Conservation (phyloP, 2,329 filamentous ascomycete genomes). For the Claviceps fusiformis region DNA sequence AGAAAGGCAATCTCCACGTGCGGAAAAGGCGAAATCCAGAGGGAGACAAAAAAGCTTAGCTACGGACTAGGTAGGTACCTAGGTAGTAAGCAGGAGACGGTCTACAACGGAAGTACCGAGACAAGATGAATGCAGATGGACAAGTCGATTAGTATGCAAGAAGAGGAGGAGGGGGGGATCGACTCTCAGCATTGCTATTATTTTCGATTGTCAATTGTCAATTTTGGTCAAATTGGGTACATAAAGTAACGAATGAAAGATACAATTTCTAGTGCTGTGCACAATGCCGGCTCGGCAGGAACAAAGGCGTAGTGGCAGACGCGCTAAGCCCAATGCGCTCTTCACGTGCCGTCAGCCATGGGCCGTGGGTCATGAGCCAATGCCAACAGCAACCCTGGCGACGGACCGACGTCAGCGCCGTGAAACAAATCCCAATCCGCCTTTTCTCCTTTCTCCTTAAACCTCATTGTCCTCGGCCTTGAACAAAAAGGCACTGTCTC, state of each 20-base stretch:
- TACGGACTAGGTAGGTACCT: no score
- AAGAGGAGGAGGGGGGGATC: no score
- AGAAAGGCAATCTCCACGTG: background rate
- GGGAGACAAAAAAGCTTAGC: no score
- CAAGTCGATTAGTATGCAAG: no score
- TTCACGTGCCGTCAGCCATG: background rate
- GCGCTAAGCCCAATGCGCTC: background rate
- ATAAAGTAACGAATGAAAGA: no score
- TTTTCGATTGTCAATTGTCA: no score
- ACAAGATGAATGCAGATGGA: background rate
- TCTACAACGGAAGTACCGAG: background rate
- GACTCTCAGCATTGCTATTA: no score
- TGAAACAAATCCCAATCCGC: background rate
- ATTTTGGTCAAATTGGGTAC: no score
- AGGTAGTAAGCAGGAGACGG: no score
- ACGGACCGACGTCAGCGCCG: background rate
- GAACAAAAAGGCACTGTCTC: background rate
- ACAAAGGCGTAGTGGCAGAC: background rate
- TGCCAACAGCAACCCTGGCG: background rate
- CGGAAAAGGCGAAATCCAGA: background rate
- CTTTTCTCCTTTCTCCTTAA: background rate
- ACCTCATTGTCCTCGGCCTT: background rate
- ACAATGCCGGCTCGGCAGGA: no score
- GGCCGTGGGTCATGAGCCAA: no score
- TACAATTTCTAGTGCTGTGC: no score